Evolutionary conservation across 768 basidiomycete genomes (phyloP).

Genomic region (Leccinum sublutescens): DNA sequence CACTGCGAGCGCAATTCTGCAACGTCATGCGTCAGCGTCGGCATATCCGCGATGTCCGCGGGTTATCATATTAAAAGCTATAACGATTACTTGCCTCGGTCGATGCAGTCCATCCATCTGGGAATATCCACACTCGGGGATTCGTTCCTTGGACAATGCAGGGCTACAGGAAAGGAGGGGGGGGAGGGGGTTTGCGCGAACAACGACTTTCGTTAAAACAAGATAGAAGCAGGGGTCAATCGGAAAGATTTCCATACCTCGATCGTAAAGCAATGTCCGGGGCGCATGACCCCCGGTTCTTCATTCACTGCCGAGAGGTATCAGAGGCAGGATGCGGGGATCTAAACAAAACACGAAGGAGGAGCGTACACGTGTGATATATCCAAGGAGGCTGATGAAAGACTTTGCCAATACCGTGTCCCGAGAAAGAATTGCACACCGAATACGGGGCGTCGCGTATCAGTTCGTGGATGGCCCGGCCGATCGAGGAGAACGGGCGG

Average conservation of each 20-base stretch:
- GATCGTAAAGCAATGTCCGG: constrained; percentile 91
- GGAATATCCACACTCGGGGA: constrained; percentile 72
- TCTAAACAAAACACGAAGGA: neutral
- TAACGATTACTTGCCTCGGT: constrained; percentile 57
- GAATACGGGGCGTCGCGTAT: constrained; percentile 44
- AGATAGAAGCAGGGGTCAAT: too few relatives aligned
- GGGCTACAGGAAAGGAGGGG: constrained; percentile 44
- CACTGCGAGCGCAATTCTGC: constrained; percentile 77
- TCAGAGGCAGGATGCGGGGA: neutral
- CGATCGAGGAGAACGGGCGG: constrained; percentile 65
- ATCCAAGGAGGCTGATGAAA: constrained; percentile 89
- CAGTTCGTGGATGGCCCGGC: constrained; percentile 60
- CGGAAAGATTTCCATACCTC: constrained; percentile 49
- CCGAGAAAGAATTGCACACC: constrained; percentile 70
- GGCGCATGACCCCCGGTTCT: constrained; percentile 77
- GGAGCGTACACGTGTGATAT: constrained; percentile 61
- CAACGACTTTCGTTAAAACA: too few relatives aligned
- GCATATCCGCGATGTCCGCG: neutral
- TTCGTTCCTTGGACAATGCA: constrained; percentile 73
- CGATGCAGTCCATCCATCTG: constrained; percentile 92
- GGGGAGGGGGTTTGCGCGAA: too few relatives aligned
- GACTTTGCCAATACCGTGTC: constrained; percentile 81
- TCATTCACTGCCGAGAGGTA: constrained; percentile 59
- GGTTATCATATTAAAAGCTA: neutral
- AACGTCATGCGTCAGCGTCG: neutral